These are phyloP conservation scores for Hypoxylon sp. DNA, from an alignment of 2,329 filamentous ascomycete species.

Conservation along the genomic window DNA sequence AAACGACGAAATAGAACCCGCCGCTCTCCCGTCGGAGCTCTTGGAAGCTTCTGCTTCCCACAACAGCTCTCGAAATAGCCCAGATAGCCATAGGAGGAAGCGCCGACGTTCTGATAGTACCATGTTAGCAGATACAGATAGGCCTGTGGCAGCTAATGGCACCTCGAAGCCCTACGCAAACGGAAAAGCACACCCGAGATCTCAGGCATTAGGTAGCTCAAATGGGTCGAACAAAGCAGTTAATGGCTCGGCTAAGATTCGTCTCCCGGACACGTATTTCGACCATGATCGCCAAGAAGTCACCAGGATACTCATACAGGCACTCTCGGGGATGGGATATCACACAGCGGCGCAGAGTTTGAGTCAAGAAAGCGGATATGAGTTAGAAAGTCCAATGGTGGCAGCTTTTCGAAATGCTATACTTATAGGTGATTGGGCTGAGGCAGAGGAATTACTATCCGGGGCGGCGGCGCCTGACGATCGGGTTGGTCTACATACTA, in stretches of 20 bases:
- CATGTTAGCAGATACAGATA: conserved; percentile 71
- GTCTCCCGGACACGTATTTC: conserved; percentile 64
- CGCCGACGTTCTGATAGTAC: conserved; percentile 64
- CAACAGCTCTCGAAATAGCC: conserved; percentile 34
- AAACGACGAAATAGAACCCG: conserved; percentile 36
- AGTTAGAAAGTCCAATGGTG: conserved; percentile 86
- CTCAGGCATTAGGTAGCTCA: conserved; percentile 47
- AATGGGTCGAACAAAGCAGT: conserved; percentile 61
- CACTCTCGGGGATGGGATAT: conserved; percentile 88
- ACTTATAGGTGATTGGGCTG: conserved; percentile 79
- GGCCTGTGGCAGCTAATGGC: conserved; percentile 61
- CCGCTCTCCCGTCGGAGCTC: conserved; percentile 32
- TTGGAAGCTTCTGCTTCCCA: conserved; percentile 39
- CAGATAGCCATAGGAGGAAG: conserved; percentile 57
- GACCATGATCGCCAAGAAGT: conserved; percentile 94
- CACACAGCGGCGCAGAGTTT: conserved; percentile 77
- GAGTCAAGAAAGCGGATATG: conserved; percentile 82
- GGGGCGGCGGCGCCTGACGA: conserved; percentile 55
- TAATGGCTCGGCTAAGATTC: conserved; percentile 62
- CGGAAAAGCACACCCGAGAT: conserved; percentile 61
- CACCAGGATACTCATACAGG: conserved; percentile 90
- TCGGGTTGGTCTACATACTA: conserved; percentile 46
- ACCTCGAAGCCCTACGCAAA: conserved; percentile 63
- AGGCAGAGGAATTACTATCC: conserved; percentile 84
- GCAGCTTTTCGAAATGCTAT: conserved; percentile 86